Conservation (phyloP, 2,329 filamentous ascomycete genomes). For the Aureobasidium subglaciale region DNA sequence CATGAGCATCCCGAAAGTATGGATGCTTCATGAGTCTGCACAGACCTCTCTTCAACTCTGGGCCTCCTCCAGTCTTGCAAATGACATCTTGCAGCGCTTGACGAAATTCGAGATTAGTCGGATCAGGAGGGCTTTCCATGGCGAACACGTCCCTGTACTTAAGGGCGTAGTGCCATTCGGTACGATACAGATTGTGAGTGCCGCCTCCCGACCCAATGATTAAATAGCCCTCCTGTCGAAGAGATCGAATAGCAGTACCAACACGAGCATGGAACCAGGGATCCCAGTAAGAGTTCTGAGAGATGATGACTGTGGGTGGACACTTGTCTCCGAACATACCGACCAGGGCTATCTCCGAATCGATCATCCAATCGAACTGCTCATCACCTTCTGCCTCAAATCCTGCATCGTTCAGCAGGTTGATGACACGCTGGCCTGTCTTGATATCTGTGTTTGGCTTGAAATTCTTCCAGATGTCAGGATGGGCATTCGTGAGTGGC, state of each 20-base stretch:
- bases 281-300: constrained; percentile 49
- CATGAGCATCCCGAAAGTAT: constrained; percentile 59
- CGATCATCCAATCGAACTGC: constrained; percentile 64
- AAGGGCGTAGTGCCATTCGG: constrained; percentile 58
- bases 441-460: constrained; percentile 53
- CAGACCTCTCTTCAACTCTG: constrained; percentile 46
- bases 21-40: constrained; percentile 63
- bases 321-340: constrained; percentile 60
- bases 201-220: constrained; percentile 55
- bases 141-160: constrained; percentile 57
- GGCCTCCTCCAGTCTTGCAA: constrained; percentile 48
- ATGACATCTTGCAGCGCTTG: constrained; percentile 58
- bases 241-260: constrained; percentile 49
- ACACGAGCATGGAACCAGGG: constrained; percentile 52
- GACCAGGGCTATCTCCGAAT: constrained; percentile 61
- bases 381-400: constrained; percentile 48
- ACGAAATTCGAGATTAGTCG: constrained; percentile 57
- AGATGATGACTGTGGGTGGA: constrained; percentile 57
- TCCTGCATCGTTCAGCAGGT: constrained; percentile 43
- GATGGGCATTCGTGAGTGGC: constrained; percentile 60
- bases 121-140: constrained; percentile 50
- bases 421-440: constrained; percentile 45
- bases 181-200: constrained; percentile 66
- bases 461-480: constrained; percentile 57
- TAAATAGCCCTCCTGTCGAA: constrained; percentile 50